A percentile compares a stretch with the other conserved stretches of the same genome.
These are phyloP conservation scores for Ophiobolus disseminans DNA, from an alignment of 2,329 filamentous ascomycete genomes.

Conservation along the genomic window DNA sequence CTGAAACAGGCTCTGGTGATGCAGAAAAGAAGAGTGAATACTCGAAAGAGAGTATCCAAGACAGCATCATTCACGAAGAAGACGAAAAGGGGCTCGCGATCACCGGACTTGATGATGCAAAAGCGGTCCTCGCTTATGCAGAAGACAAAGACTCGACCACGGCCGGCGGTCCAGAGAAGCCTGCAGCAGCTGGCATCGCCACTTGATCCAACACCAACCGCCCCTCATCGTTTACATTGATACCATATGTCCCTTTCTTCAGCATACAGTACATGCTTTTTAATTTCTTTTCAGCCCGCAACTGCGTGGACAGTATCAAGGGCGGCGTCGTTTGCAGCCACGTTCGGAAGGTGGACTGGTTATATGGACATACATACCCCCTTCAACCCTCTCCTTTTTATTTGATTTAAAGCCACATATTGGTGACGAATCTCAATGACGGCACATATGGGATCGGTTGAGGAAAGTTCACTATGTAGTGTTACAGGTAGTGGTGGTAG, in stretches of 20 bases:
- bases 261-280: slow-evolving; percentile 1
- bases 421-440: background rate
- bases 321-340: background rate
- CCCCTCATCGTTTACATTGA: background rate
- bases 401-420: background rate
- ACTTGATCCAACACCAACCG: background rate
- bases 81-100: slow-evolving; percentile 50
- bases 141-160: slow-evolving; percentile 26
- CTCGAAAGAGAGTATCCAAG: slow-evolving; percentile 46
- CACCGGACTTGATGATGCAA: slow-evolving; percentile 45
- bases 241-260: background rate
- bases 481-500: background rate
- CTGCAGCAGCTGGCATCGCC: slow-evolving; percentile 9
- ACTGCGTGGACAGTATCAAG: background rate
- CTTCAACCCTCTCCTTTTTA: background rate
- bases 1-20: slow-evolving; percentile 37
- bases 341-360: background rate
- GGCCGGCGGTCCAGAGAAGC: slow-evolving; percentile 14
- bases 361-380: slow-evolving; percentile 4
- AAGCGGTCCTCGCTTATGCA: slow-evolving; percentile 43
- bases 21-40: slow-evolving; percentile 38
- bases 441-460: background rate
- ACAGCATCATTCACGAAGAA: slow-evolving; percentile 47
- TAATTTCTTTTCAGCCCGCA: background rate
- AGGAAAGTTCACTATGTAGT: background rate